Base-by-base conservation (phyloP, 768 basidiomycete genomes). In the Mycena haematopus region DNA sequence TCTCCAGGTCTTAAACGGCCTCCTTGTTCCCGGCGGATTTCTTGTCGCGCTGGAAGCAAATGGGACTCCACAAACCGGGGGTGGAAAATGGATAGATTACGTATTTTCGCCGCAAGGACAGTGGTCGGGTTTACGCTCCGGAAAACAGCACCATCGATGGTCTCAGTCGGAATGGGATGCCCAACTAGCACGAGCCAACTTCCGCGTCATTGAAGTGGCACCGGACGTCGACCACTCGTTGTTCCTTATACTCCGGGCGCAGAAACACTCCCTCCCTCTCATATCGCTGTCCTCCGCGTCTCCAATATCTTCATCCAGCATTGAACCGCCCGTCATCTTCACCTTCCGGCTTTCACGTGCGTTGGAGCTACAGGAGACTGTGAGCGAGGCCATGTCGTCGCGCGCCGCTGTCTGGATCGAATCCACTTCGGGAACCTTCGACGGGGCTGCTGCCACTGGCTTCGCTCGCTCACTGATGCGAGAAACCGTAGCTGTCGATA, bases 21-120 rank as follows among this genome's bases (percentile, higher is more conserved):
- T 60, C 51, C 58, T 60, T 14, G 51, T 60, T 31, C 58, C 58
- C 22, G 58, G 58, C 40, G 58, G 58, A 7, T 60, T 60, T 24
- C 47, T 60, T 33, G 58, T 60, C 22, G 58, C 24, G 38, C 22
- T 60, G 31, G 58, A 60, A 44, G 49, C 42, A 17, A 60, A 60
- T 29, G 58, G 58, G 38, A 24, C 50, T 60, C 24, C 58, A 0
- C 3, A 50, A 31, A 36, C 58, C 31, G 14, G 13, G 8, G 58
- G 58, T 52, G 58, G 38, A 27, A 27, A 38, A 31, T 60, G 58
- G 58, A 24, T 60, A 13, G 58, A 60, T 44, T 38, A n/a, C 5
- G 51, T 60, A 14, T 60, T 60, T 24, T 60, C 58, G 0, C 19
- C 58, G 6, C 50, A 60, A 27, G 50, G 50, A 22, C 24, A 25